Base-by-base conservation (phyloP, 1,284 basidiomycete species). In the Ganoderma leucocontextum region DNA sequence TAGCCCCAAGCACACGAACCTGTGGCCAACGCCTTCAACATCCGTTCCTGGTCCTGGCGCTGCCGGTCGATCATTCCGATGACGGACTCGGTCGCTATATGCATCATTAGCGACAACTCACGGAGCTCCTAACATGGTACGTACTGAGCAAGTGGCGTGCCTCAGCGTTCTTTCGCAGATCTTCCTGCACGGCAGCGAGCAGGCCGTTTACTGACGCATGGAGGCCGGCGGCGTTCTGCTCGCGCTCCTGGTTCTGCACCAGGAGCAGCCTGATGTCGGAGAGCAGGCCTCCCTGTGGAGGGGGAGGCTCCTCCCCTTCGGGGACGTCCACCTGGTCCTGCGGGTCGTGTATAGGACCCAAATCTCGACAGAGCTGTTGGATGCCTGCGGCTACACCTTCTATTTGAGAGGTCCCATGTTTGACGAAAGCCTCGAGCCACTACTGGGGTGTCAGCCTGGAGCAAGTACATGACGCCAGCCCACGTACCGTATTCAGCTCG, bases 361-460 rank as follows among this genome's bases (percentile, higher is more conserved):
- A 78, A 13, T 87, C 84, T 65, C 83, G 80, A 71, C 87, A 87
- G 25, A 95, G 81, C 33, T 86, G 83, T 53, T 91, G 87, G 1
- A 95, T 81, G 57, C 86, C 86, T 25, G 81, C 81, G 9, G 88
- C 86, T 42, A 95, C 84, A 36, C 80, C 80, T 74, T 91, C 87
- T 36, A 94, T 89, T 70, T 95, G 91, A 19, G 85, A 84, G 0
- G 90, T 89, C 9, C 91, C 90, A 64, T 90, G 89, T 58, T 88
- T 87, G 49, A 95, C 92, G 76, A 95, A 95, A 3, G 89, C 83
- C 73, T 95, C 93, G 38, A 96, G 84, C 94, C 94, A 96, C 91
- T 93, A 59, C 4, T 33, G n/a, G 19, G 2, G 33, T 60, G 38
- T 42, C 15, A 63, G 29, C 25, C 33, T 22, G 6, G 33, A 35